Conservation (phyloP, 306 rosid genomes). For the Inga laurina region DNA sequence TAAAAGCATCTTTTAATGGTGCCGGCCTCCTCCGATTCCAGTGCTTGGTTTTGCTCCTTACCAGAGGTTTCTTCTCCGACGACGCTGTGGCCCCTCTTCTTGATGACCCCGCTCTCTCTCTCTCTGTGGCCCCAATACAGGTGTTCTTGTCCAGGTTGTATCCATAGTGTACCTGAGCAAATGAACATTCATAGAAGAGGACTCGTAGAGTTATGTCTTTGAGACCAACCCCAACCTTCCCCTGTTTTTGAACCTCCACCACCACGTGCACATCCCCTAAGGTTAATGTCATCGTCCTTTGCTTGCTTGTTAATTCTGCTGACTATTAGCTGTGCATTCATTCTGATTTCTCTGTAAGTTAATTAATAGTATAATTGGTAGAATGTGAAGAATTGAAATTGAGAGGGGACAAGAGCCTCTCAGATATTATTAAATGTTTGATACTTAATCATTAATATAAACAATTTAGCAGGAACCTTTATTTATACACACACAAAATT, state of each 20-base stretch:
- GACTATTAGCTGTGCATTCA: conserved; percentile 2
- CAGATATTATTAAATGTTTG: too few species aligned
- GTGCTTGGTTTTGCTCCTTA: not conserved
- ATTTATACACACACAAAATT: too few species aligned
- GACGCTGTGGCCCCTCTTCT: conserved; percentile 17
- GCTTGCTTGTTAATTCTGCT: not conserved
- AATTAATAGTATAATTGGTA: not conserved
- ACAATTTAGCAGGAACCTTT: too few species aligned
- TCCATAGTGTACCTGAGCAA: conserved; percentile 3
- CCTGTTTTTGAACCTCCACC: not conserved
- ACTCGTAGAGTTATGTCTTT: not conserved
- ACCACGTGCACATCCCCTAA: not conserved
- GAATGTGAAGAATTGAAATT: too few species aligned
- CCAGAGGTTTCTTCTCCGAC: not conserved
- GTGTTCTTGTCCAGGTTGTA: not conserved
- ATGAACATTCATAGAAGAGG: not conserved
- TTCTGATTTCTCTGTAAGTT: not conserved
- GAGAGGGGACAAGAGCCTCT: too few species aligned
- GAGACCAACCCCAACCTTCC: not conserved
- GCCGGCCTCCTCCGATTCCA: not conserved
- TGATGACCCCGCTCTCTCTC: not conserved
- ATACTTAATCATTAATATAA: too few species aligned
- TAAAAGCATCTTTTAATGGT: not conserved
- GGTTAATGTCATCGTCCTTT: not conserved
- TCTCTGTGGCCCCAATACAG: not conserved